These are phyloP conservation scores for Rhizopogon vinicolor DNA, from an alignment of 768 basidiomycete genomes.

Conservation along the genomic window DNA sequence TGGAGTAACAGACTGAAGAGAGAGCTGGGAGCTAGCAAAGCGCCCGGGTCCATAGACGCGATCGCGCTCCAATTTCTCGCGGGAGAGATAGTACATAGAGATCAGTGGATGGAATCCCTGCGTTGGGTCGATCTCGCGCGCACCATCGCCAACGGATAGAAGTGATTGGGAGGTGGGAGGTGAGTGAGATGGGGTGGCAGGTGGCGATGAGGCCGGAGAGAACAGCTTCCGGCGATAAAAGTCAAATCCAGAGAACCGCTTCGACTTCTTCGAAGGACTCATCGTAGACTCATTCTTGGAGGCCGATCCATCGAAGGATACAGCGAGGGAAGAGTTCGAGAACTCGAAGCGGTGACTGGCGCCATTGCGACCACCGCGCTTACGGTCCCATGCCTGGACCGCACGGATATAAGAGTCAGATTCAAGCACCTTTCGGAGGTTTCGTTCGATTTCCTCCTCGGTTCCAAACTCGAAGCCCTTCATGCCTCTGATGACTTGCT, in stretches of 20 bases:
- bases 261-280: slow-evolving; percentile 57
- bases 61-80: slow-evolving; percentile 95
- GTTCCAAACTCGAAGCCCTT: slow-evolving; percentile 95
- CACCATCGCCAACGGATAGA: slow-evolving; percentile 43
- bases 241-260: slow-evolving; percentile 93
- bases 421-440: slow-evolving; percentile 66
- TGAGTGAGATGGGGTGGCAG: slow-evolving; percentile 52
- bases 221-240: slow-evolving; percentile 91
- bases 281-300: slow-evolving; percentile 32
- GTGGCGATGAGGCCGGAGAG: slow-evolving; percentile 45
- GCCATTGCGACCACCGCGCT: slow-evolving; percentile 42
- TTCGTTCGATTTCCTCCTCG: slow-evolving; percentile 78
- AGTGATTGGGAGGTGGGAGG: slow-evolving; percentile 58
- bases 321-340: slow-evolving; percentile 66
- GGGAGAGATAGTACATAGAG: slow-evolving; percentile 93
- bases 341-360: slow-evolving; percentile 45
- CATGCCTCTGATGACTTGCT: slow-evolving; percentile 84
- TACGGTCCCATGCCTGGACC: slow-evolving; percentile 76
- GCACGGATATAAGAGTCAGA: slow-evolving; percentile 74
- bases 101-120: slow-evolving; percentile 91
- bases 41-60: slow-evolving; percentile 89
- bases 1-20: slow-evolving; percentile 35
- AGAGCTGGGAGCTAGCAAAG: slow-evolving; percentile 90
- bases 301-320: slow-evolving; percentile 51
- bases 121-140: slow-evolving; percentile 73